Conservation (phyloP, 1,284 basidiomycete genomes). For the Dichomitus squalens region DNA sequence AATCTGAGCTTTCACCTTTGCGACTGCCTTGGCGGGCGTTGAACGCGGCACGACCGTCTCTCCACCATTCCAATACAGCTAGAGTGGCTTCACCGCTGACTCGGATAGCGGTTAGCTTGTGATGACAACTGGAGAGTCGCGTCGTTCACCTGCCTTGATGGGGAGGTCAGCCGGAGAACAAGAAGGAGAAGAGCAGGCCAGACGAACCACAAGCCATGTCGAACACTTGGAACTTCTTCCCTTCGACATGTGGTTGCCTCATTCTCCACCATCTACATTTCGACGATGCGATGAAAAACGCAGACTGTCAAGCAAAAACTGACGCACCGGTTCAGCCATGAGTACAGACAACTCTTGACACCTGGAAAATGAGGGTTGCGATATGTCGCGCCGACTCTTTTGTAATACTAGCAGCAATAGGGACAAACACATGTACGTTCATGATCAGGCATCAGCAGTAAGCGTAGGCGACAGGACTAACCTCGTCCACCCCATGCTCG, state of each 20-base stretch:
- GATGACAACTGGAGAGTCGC: background rate
- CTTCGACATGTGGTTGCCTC: constrained; percentile 31
- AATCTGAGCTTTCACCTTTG: constrained; percentile 10
- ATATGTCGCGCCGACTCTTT: constrained; percentile 62
- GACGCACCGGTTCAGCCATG: constrained; percentile 52
- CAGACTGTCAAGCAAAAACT: background rate
- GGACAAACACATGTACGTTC: background rate
- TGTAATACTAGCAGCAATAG: constrained; percentile 42
- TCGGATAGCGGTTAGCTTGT: background rate
- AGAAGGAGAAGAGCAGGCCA: background rate
- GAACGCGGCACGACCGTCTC: constrained; percentile 19
- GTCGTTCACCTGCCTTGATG: constrained; percentile 26
- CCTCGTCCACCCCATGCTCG: constrained; percentile 66
- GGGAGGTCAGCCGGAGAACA: background rate
- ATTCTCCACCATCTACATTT: constrained; percentile 43
- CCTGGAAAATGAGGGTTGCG: constrained; percentile 76
- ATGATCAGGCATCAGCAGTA: background rate
- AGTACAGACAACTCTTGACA: constrained; percentile 56
- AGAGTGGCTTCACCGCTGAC: constrained; percentile 32
- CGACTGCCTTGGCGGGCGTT: constrained; percentile 8
- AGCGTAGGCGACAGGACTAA: constrained; percentile 29
- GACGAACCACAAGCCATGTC: constrained; percentile 56
- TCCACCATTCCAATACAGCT: constrained; percentile 35
- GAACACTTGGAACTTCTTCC: constrained; percentile 37
- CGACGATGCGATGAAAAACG: constrained; percentile 27